phyloP scores from a whole-genome alignment of 1,139 yeast genomes.

The Sugiyamaella xylanicola region DNA sequence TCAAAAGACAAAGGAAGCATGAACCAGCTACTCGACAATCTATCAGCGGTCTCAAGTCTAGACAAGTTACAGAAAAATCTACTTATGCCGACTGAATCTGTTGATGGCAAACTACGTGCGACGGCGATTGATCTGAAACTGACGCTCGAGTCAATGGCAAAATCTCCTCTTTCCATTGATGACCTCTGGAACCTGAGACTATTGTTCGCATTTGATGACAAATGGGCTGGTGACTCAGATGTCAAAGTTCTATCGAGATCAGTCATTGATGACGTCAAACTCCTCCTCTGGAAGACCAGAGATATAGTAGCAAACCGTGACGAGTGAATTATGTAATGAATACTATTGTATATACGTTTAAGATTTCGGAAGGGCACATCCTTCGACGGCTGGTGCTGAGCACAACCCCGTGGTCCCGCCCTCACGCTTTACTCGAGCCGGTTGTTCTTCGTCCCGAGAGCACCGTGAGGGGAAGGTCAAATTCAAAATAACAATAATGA shows the following conservation, averaged over 20 bases:
- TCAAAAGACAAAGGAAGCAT: not conserved
- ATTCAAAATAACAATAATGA: too few species aligned
- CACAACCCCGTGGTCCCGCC: too few species aligned
- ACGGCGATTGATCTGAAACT: constrained; percentile 60
- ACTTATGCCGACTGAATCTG: constrained; percentile 11
- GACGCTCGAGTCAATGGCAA: constrained; percentile 53
- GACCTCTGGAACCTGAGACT: constrained; percentile 69
- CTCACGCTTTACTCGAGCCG: too few species aligned
- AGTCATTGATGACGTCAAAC: constrained; percentile 26
- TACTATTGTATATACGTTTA: too few species aligned
- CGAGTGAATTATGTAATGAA: not conserved
- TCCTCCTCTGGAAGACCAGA: constrained; percentile 8
- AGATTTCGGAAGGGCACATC: too few species aligned
- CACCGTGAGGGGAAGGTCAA: too few species aligned
- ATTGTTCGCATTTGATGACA: constrained; percentile 64
- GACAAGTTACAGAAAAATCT: constrained; percentile 10
- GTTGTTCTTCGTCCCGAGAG: too few species aligned
- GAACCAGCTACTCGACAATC: constrained; percentile 2
- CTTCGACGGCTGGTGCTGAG: too few species aligned
- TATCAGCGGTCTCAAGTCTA: constrained; percentile 9
- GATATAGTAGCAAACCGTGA: not conserved
- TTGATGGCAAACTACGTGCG: constrained; percentile 33
- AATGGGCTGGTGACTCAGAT: constrained; percentile 26
- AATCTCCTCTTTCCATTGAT: constrained; percentile 50
- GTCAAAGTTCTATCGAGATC: constrained; percentile 24